A percentile compares a stretch with the other conserved stretches of the same genome.
phyloP scores from a whole-genome alignment of 139 green algal species.

The Coelastrella sp. region DNA sequence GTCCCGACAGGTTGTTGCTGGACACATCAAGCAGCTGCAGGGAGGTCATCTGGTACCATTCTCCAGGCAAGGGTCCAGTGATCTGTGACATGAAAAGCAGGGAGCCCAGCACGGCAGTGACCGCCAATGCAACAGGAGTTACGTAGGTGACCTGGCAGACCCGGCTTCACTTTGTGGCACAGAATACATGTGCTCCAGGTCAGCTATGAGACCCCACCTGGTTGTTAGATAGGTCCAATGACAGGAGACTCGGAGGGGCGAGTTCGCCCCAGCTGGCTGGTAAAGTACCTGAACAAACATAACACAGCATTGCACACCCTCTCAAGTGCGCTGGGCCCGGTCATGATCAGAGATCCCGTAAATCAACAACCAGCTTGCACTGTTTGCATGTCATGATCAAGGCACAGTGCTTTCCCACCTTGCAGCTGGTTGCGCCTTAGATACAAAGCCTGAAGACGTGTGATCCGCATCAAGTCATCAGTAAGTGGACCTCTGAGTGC shows the following conservation, averaged over 20 bases:
- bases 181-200: too few relatives aligned
- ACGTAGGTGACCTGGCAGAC: background rate
- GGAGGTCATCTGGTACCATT: background rate
- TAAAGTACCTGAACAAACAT: slow-evolving; percentile 6
- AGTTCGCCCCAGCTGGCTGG: background rate
- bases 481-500: background rate
- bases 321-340: too few relatives aligned
- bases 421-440: slow-evolving; percentile 11
- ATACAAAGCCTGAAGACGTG: background rate
- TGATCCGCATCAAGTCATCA: background rate
- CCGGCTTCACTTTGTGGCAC: too few relatives aligned
- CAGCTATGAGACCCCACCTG: background rate
- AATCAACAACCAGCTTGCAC: too few relatives aligned
- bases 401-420: background rate
- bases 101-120: too few relatives aligned
- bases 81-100: background rate
- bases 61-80: background rate
- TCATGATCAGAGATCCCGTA: too few relatives aligned
- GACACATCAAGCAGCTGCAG: slow-evolving; percentile 5
- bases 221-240: slow-evolving; percentile 10
- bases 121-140: too few relatives aligned
- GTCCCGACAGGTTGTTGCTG: background rate
- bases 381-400: too few relatives aligned
- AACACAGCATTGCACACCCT: background rate
- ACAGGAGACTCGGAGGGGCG: background rate